A percentile compares a stretch with the other conserved stretches of the same genome.
These are phyloP conservation scores for Tilletia indica DNA, from an alignment of 1,284 basidiomycete genomes.

Conservation along the genomic window DNA sequence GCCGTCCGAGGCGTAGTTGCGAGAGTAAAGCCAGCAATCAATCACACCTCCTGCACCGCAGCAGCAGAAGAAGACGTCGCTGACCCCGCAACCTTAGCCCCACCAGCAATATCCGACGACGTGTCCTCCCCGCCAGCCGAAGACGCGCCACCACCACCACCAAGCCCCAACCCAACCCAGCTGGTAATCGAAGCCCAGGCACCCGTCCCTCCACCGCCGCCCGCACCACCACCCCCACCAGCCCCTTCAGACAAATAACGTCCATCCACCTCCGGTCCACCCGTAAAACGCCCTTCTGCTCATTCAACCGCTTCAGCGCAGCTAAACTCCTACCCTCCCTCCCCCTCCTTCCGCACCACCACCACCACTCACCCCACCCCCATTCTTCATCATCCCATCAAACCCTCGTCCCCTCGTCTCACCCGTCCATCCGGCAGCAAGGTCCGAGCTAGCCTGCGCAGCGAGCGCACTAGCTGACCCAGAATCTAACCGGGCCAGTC, in stretches of 20 bases:
- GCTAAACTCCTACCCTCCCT: background rate
- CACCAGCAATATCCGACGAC: background rate
- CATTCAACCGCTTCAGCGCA: constrained; percentile 12
- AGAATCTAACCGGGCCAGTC: constrained; percentile 9
- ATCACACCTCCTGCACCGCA: too few relatives aligned
- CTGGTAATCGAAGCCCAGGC: constrained; percentile 13
- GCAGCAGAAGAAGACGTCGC: too few relatives aligned
- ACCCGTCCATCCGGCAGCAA: background rate
- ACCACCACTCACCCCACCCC: background rate
- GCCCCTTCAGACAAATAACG: background rate
- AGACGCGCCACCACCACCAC: background rate
- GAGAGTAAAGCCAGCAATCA: too few relatives aligned
- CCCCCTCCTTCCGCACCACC: background rate
- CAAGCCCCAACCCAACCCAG: constrained; percentile 1
- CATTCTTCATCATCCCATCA: background rate
- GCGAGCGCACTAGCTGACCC: background rate
- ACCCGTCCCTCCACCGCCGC: background rate
- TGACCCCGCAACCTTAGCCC: background rate
- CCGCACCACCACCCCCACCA: background rate
- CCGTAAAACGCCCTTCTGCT: background rate
- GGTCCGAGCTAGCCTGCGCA: constrained; percentile 1
- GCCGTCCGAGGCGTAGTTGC: too few relatives aligned
- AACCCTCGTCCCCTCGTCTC: background rate
- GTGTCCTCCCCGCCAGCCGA: background rate
- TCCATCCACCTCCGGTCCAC: constrained; percentile 11